Base-by-base conservation (phyloP, 352 stramenopile genomes). In the Pythium insidiosum region DNA sequence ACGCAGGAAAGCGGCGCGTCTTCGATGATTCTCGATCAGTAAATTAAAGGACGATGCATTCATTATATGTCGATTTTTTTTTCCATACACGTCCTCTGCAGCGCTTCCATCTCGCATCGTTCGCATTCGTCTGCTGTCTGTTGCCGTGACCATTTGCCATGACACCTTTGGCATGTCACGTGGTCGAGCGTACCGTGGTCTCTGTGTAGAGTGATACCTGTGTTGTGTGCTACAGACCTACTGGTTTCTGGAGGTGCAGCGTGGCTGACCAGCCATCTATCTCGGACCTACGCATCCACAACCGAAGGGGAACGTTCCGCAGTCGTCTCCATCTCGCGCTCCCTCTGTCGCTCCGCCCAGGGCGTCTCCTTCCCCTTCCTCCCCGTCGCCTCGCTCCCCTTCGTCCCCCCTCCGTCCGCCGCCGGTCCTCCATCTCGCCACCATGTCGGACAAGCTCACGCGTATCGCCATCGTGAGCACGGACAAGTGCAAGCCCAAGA, bases 401-500 rank as follows among this genome's bases (percentile, higher is more conserved):
- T 46, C 33, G 16, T 11, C 7, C 30, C 3, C n/a, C 28, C 38
- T 9, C 25, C 48, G 38, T 10, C 21, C 39, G 9, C 38, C 16
- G 19, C 13, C 29, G n/a, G 3, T 28, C 33, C 38, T 12, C 29
- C 35, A 25, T 9, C 46, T 28, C 38, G 5, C 29, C 46, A 19
- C 40, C 48, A 90, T 90, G 80, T 84, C 73, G 43, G 90, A 97
- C 54, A 85, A 88, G 56, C 76, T 98, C 59, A 98, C 94, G 47
- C 93, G 96, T 85, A 99, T 99, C 66, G 96, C 96, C 50, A 99
- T 99, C 63, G 86, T 99, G 48, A 98, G 87, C 63, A 76, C 89
- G 31, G 93, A 98, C 71, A 98, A 95, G 79, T 99, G 97, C 90
- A 99, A 99, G 73, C 96, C 96, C 26, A 99, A 99, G 65, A 99